A percentile compares a stretch with the other conserved stretches of the same genome.
Evolutionary conservation across 2,329 filamentous ascomycete species (phyloP).

Genomic region (Lomentospora prolificans): DNA sequence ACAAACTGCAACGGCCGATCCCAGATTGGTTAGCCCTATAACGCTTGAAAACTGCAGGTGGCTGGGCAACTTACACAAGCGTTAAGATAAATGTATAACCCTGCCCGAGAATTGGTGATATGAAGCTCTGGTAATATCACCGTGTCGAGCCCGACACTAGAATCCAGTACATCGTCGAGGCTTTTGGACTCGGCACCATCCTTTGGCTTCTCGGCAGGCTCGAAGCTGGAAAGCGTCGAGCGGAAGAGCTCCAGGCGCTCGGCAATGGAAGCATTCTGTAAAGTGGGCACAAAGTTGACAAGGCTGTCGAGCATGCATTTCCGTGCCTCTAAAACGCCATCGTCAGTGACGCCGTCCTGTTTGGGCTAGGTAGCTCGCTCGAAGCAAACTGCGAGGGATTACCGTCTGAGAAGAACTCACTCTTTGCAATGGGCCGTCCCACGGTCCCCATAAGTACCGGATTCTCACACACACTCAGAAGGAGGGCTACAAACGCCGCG

Average conservation of each 20-base stretch:
- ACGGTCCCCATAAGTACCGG: slow-evolving; percentile 43
- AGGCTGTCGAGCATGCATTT: slow-evolving; percentile 41
- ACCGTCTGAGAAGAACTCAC: slow-evolving; percentile 22
- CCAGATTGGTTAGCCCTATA: too few relatives aligned
- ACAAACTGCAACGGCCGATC: too few relatives aligned
- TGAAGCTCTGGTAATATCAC: slow-evolving; percentile 55
- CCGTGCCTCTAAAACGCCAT: slow-evolving; percentile 27
- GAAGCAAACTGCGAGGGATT: neutral
- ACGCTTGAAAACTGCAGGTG: too few relatives aligned
- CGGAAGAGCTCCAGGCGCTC: slow-evolving; percentile 48
- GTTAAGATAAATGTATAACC: slow-evolving; percentile 77
- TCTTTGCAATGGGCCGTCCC: slow-evolving; percentile 40
- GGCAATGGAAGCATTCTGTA: slow-evolving; percentile 46
- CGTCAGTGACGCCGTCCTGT: neutral
- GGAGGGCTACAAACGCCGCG: slow-evolving; percentile 53
- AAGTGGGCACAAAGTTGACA: slow-evolving; percentile 43
- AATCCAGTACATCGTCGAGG: slow-evolving; percentile 49
- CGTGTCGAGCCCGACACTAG: slow-evolving; percentile 44
- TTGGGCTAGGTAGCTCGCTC: neutral
- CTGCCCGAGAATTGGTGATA: slow-evolving; percentile 65
- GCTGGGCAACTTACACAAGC: slow-evolving; percentile 57
- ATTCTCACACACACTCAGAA: slow-evolving; percentile 54
- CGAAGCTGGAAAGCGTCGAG: slow-evolving; percentile 43
- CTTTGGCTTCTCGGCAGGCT: slow-evolving; percentile 40
- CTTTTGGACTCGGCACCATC: slow-evolving; percentile 16